Evolutionary conservation across 371 early-diverging fungal species (phyloP), one percentile per base, ranked within the genome.

Genomic region (Batkoa obscura): DNA sequence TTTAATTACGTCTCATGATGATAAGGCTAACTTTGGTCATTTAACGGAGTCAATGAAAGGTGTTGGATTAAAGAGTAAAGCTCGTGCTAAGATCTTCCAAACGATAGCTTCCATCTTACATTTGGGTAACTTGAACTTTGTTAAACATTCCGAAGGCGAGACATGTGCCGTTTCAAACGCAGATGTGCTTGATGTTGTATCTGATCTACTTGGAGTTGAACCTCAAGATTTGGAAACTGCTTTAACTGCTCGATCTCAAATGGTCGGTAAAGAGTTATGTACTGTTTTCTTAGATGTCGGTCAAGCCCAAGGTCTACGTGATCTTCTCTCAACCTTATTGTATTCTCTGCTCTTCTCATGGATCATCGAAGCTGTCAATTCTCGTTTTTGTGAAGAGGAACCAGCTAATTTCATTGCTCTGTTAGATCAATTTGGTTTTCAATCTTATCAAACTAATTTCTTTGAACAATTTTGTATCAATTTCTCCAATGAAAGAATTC

Each of bases 321-420:
- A 91, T 61, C 68, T 71, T 0, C 70, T 94, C 2, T 85, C 86
- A 5, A 68, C 73, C 35, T 68, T 75, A 3, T 72, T 94, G 8
- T 93, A 91, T 64, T 78, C 81, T 10, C 74, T 90, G 10, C 61
- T 93, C 36, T 82, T 90, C 62, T 72, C 78, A 13, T 94, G 91
- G 86, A 61, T 95, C 15, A 78, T 91, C 10, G 94, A 93, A 62
- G 80, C 80, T 49, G 72, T 90, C 66, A 94, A 94, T 66, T 64
- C 68, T 23, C 79, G 83, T 43, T 70, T 90, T 35, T 78, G 78
- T 60, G 71, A 71, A 39, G 75, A 76, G 3, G 68, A 72, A 13
- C 73, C 71, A 15, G 50, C 23, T 9, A 30, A 30, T 23, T 47
- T 47, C 47, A 47, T 47, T 23, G 17, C 13, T 23, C 13, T 87